Base-by-base conservation (phyloP, 2,329 filamentous ascomycete genomes). In the Colletotrichum cordylinicola region DNA sequence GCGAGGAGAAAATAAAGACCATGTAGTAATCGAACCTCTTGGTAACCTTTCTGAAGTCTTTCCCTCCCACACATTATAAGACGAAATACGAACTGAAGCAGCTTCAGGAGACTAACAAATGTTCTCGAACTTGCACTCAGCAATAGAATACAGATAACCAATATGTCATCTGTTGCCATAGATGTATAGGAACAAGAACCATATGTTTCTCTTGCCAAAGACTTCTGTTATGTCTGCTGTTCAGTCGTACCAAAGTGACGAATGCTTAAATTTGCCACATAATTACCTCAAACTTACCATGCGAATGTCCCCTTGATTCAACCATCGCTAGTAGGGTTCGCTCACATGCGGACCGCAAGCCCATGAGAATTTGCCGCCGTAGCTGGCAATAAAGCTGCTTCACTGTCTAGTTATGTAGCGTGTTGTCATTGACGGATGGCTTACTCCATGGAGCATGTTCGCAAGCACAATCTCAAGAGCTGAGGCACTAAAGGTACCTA, bases 51-150 rank as follows among this genome's bases (percentile, higher is more conserved):
- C 6, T 4, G 3, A 4, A 3, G 24, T 27, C 24, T 27, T 27
- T 27, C 24, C 24, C 24, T 27, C 4, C 24, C 4, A 27, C 24
- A 1, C 4, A 27, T 27, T 27, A 4, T 27, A 27, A 27, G 24
- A 4, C 24, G 24, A 27, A 27, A 5, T 27, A 3, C 24, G 24
- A 48, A 8, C n/a, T 10, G 18, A 48, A 4, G n/a, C 9, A 48
- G n/a, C 43, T 48, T 21, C 9, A 21, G 6, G 21, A 13, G 43
- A 1, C 43, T 48, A 0, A 0, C 43, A 12, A 6, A 1, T 33
- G 8, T 13, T 52, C 10, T 24, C 6, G 12, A 21, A 21, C 10
- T 8, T 52, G 18, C n/a, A 8, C 6, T 21, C n/a, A 21, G 0
- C n/a, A 21, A 7, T 6, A 48, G 1, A 48, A 48, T 0, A 21